These are phyloP conservation scores for Aspergillus sp. DNA, from an alignment of 2,329 filamentous ascomycete species.

Conservation along the genomic window DNA sequence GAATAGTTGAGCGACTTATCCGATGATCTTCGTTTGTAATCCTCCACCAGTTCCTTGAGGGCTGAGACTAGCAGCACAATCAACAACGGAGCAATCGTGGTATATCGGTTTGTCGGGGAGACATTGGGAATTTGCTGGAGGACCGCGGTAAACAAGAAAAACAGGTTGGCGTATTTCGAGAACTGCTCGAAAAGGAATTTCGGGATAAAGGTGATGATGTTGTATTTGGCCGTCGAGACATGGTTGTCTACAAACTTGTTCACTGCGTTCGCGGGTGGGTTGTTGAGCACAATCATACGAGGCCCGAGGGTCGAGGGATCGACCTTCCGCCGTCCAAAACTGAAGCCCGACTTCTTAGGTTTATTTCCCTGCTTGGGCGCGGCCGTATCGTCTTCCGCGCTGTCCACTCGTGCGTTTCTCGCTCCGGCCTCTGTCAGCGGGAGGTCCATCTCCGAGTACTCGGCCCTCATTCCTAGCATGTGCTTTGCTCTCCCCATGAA, in stretches of 20 bases:
- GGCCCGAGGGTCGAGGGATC: slow-evolving; percentile 90
- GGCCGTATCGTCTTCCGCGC: slow-evolving; percentile 38
- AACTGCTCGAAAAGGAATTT: slow-evolving; percentile 99
- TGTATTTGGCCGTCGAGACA: slow-evolving; percentile 97
- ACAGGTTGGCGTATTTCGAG: slow-evolving; percentile 97
- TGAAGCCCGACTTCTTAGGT: slow-evolving; percentile 73
- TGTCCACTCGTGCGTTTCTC: slow-evolving; percentile 42
- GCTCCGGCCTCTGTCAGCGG: slow-evolving; percentile 77
- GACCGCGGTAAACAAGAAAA: slow-evolving; percentile 95
- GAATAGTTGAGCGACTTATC: slow-evolving; percentile 86
- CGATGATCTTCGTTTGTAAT: slow-evolving; percentile 81
- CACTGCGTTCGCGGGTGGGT: slow-evolving; percentile 80
- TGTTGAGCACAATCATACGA: slow-evolving; percentile 91
- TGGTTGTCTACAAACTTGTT: slow-evolving; percentile 96
- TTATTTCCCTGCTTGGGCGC: slow-evolving; percentile 50
- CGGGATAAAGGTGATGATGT: slow-evolving; percentile 82
- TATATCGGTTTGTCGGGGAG: slow-evolving; percentile 91
- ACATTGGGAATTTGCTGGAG: slow-evolving; percentile 94
- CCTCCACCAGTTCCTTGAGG: slow-evolving; percentile 89
- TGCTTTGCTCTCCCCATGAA: slow-evolving; percentile 83
- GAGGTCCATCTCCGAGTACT: slow-evolving; percentile 97
- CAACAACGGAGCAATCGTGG: slow-evolving; percentile 88
- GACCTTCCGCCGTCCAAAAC: slow-evolving; percentile 76
- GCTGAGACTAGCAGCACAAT: slow-evolving; percentile 93
- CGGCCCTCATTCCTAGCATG: slow-evolving; percentile 77